phyloP scores from a whole-genome alignment of 2,329 filamentous ascomycete genomes.

The Sporothrix inflata region DNA sequence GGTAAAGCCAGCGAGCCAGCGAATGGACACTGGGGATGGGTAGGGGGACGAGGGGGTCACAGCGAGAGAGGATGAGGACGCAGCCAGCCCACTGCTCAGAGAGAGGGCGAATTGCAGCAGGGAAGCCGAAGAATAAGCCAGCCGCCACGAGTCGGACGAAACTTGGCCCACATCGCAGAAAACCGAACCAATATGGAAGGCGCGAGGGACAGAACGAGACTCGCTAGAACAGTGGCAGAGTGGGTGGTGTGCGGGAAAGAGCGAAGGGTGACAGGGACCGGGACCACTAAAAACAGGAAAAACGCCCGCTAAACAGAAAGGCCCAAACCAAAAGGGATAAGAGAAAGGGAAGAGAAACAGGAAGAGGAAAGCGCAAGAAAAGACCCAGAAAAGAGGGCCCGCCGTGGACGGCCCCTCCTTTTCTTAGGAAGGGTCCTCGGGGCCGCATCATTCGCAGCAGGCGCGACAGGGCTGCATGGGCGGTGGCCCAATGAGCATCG shows the following conservation, averaged over 20 bases:
- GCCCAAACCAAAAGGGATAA: background rate
- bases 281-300: constrained; percentile 6
- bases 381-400: background rate
- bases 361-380: background rate
- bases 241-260: constrained; percentile 12
- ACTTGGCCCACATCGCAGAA: constrained; percentile 16
- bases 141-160: constrained; percentile 18
- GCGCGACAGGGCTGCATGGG: constrained; percentile 8
- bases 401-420: background rate
- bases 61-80: background rate
- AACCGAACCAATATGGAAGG: background rate
- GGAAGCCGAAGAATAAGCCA: constrained; percentile 16
- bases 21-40: too few relatives aligned
- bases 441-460: constrained; percentile 22
- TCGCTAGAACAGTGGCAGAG: background rate
- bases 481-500: constrained; percentile 38
- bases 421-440: background rate
- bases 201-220: background rate
- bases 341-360: too few relatives aligned
- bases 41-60: background rate
- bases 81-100: background rate
- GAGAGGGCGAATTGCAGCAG: background rate
- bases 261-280: background rate
- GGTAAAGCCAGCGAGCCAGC: too few relatives aligned
- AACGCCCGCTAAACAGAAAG: background rate